Percentiles rank a stretch among this genome's conserved stretches.
These are phyloP conservation scores for Megacollybia marginata DNA, from an alignment of 768 basidiomycete species.

Conservation along the genomic window DNA sequence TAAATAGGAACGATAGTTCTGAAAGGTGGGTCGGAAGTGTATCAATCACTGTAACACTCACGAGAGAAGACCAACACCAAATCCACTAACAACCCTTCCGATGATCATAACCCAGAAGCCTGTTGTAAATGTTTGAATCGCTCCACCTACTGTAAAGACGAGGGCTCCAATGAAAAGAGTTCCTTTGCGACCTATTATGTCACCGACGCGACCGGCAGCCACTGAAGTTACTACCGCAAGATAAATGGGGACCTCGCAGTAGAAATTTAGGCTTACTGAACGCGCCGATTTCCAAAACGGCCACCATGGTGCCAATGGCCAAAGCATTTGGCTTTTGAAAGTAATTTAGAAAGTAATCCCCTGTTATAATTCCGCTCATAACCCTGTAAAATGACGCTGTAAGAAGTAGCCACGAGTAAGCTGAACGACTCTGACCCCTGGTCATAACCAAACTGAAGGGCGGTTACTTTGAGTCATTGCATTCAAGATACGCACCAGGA, in stretches of 20 bases:
- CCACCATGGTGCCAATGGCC: conserved; percentile 89
- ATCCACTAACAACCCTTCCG: conserved; percentile 64
- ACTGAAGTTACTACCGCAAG: conserved; percentile 67
- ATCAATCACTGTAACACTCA: conserved; percentile 25
- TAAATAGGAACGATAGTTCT: conserved; percentile 95
- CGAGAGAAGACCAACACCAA: conserved; percentile 74
- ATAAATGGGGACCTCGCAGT: not conserved
- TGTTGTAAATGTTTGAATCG: conserved; percentile 73
- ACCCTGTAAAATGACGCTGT: conserved; percentile 38
- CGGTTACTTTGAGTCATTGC: conserved; percentile 1
- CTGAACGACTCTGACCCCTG: conserved; percentile 51
- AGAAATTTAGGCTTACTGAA: conserved; percentile 47
- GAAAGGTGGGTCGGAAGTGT: conserved; percentile 1
- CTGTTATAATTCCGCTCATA: conserved; percentile 90
- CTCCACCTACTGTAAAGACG: conserved; percentile 82
- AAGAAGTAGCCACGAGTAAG: conserved; percentile 5
- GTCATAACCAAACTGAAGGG: conserved; percentile 71
- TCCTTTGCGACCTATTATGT: conserved; percentile 76
- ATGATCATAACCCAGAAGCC: conserved; percentile 76
- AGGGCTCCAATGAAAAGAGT: conserved; percentile 79
- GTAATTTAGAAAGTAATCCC: conserved; percentile 73
- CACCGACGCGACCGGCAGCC: conserved; percentile 83
- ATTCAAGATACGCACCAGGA: conserved; percentile 49
- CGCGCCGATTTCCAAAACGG: conserved; percentile 89
- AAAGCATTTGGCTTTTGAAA: conserved; percentile 72